Evolutionary conservation across 352 stramenopile genomes (phyloP).

Genomic region (Pythium dissimile): DNA sequence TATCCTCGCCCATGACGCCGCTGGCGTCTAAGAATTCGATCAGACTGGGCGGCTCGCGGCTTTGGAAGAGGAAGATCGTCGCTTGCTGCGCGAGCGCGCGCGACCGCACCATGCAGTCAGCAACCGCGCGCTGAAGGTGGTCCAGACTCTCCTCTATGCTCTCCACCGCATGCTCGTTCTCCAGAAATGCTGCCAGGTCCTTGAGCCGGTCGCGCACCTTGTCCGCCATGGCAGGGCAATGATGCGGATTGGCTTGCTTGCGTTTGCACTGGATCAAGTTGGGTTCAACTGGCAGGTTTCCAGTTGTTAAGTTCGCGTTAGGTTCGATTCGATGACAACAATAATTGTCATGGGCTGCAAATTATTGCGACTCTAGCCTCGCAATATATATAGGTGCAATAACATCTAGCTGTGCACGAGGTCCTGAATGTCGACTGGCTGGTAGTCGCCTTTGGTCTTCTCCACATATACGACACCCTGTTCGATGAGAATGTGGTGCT

Average conservation of each 20-base stretch:
- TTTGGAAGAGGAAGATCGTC: constrained; percentile 61
- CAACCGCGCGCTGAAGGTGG: constrained; percentile 44
- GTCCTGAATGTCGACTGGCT: constrained; percentile 72
- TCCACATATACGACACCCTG: constrained; percentile 81
- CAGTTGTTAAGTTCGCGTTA: constrained; percentile 14
- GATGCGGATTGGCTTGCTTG: no score
- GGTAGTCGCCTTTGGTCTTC: constrained; percentile 55
- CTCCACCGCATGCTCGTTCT: constrained; percentile 53
- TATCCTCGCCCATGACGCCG: constrained; percentile 38
- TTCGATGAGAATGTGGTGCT: constrained; percentile 82
- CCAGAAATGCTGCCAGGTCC: constrained; percentile 59
- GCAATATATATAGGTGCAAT: no score
- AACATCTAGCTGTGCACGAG: constrained; percentile 36
- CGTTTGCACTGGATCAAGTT: no score
- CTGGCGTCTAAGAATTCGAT: constrained; percentile 56
- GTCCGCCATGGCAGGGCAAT: constrained; percentile 21
- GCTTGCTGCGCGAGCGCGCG: constrained; percentile 58
- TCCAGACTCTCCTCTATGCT: constrained; percentile 60
- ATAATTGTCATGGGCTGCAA: constrained; percentile 1
- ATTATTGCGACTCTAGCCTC: neutral
- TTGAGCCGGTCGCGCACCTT: constrained; percentile 50
- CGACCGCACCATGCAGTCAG: constrained; percentile 51
- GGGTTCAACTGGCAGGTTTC: constrained; percentile 16
- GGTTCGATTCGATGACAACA: neutral
- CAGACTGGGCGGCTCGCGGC: constrained; percentile 44